Base-by-base conservation (phyloP, 805 yeast species). In the Starmera quercuum region DNA sequence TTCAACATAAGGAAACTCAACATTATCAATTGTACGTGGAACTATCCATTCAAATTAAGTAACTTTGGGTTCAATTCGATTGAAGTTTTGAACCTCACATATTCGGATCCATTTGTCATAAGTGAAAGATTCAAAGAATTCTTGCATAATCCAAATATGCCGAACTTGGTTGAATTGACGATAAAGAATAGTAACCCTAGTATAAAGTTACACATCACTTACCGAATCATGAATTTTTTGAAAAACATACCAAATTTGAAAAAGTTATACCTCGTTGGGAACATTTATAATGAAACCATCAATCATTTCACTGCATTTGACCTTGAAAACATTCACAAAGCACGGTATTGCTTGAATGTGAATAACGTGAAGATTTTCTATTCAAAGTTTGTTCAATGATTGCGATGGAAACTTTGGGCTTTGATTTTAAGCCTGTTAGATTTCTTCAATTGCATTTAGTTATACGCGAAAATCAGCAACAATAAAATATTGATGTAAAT, bases 21-120 rank as follows among this genome's bases (percentile, higher is more conserved):
- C 4, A 42, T 74, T 5, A 41, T 47, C 11, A 60, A 73, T 40
- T 74, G 80, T 49, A 63, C 68, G 2, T 74, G 80, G 79, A 70
- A 68, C 38, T 74, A 71, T 40, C 80, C 80, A 1, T 73, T 73
- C 44, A 57, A 63, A 14, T 46, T 72, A 29, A 50, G 48, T 18
- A 44, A 44, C 21, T 56, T 56, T 34, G 57, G 56, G 6, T 41
- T 41, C 16, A 37, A 41, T 13, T 41, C 41, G 15, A 44, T 58
- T 30, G 45, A 41, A 14, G 35, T 37, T n/a, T 35, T 59, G 17
- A 41, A 39, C 10, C 39, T 60, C 16, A 40, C 36, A 1, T 60
- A 59, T 33, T 41, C 52, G 10, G 53, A 51, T 29, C 52, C 56
- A 29, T 59, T 59, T 41, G 49, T 59, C 16, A 41, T 59, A 8